These are phyloP conservation scores for Rhizopus sp. DNA, from an alignment of 371 early-diverging fungal species.

Conservation along the genomic window DNA sequence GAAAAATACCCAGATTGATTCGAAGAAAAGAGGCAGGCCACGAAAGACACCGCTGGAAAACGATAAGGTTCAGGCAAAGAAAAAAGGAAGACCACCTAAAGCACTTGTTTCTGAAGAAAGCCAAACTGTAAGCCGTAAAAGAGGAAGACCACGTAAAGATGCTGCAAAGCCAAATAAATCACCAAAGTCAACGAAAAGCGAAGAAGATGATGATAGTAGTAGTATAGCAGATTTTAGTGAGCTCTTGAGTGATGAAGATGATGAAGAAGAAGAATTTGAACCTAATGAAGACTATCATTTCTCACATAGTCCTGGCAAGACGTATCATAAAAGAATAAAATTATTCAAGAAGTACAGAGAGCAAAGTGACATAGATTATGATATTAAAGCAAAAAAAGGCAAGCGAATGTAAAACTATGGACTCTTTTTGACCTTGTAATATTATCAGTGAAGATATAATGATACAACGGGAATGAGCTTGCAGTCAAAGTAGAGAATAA, in stretches of 20 bases:
- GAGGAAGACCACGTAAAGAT: constrained; percentile 6
- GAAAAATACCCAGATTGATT: neutral
- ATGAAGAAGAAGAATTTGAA: neutral
- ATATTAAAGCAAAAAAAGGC: too few species aligned
- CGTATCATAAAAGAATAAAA: neutral
- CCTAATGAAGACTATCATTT: neutral
- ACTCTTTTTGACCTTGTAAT: neutral
- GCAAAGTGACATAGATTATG: too few species aligned
- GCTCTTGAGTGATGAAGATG: neutral
- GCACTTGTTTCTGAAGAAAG: too few species aligned
- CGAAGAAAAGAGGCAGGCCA: constrained; percentile 2
- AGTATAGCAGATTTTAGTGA: neutral
- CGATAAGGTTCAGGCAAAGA: neutral
- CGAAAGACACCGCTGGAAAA: neutral
- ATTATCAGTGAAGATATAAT: neutral
- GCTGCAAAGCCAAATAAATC: neutral
- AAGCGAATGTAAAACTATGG: too few species aligned
- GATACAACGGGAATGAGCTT: too few species aligned
- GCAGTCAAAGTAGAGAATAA: neutral
- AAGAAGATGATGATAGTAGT: neutral
- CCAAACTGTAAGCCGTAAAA: neutral
- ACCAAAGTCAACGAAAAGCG: neutral
- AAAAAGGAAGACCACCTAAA: neutral
- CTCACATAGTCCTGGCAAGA: neutral
- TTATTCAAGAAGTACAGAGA: neutral